A percentile compares a stretch with the other conserved stretches of the same genome.
Conservation (phyloP, 1,139 yeast genomes). For the Schwanniomyces etchellsii region DNA sequence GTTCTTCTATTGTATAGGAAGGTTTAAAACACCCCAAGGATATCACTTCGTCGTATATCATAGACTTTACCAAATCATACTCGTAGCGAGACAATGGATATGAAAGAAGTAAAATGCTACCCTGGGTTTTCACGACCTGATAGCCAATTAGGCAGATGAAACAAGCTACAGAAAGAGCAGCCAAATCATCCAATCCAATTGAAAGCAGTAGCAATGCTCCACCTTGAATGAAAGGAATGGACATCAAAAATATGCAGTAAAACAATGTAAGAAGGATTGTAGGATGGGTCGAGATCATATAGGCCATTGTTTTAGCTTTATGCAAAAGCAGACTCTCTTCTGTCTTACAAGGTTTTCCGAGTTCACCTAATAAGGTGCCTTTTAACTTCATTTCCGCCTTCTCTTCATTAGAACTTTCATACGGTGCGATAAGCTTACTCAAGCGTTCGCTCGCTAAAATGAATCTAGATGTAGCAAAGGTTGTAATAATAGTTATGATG, state of each 20-base stretch:
- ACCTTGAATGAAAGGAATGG: slow-evolving; percentile 30
- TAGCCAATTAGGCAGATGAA: slow-evolving; percentile 50
- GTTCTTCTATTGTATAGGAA: slow-evolving; percentile 40
- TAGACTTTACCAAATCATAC: slow-evolving; percentile 29
- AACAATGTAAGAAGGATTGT: slow-evolving; percentile 58
- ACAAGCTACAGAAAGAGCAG: slow-evolving; percentile 46
- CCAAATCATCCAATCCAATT: slow-evolving; percentile 41
- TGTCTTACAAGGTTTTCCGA: slow-evolving; percentile 6
- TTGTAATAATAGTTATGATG: slow-evolving; percentile 21
- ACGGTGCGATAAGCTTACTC: slow-evolving; percentile 24
- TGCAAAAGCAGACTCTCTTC: too few relatives aligned
- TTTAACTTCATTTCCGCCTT: slow-evolving; percentile 4
- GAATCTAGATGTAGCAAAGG: slow-evolving; percentile 32
- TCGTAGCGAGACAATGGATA: slow-evolving; percentile 43
- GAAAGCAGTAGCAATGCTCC: slow-evolving; percentile 22
- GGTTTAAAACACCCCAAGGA: slow-evolving; percentile 46
- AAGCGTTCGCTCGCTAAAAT: slow-evolving; percentile 32
- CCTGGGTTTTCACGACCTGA: slow-evolving; percentile 46
- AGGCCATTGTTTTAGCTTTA: background rate
- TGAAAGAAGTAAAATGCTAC: slow-evolving; percentile 47
- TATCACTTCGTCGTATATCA: slow-evolving; percentile 32
- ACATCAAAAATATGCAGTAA: slow-evolving; percentile 38
- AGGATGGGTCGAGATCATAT: slow-evolving; percentile 40
- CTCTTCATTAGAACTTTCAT: slow-evolving; percentile 8
- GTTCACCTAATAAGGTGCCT: background rate